Conservation (phyloP, 805 yeast species). For the Cyberlindnera subsufficiens region DNA sequence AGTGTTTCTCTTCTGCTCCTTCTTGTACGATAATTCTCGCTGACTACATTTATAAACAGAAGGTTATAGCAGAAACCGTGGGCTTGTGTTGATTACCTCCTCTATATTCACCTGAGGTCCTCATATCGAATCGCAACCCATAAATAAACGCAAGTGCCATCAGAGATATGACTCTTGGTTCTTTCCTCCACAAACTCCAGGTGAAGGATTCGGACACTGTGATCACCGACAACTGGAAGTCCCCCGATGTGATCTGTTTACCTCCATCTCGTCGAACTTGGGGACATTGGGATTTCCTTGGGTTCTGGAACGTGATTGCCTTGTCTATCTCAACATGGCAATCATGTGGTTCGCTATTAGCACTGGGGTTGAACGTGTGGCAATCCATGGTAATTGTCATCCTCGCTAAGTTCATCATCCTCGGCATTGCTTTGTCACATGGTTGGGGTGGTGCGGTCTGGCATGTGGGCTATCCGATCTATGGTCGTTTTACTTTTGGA, state of each 20-base stretch:
- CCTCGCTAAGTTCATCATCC: slow-evolving; percentile 35
- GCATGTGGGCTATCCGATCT: slow-evolving; percentile 45
- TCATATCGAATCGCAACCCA: neutral
- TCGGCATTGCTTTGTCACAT: slow-evolving; percentile 34
- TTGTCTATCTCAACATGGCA: slow-evolving; percentile 36
- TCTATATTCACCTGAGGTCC: neutral
- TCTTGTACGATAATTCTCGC: no score
- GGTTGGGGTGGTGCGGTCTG: slow-evolving; percentile 43
- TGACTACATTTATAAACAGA: no score
- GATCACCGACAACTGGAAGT: slow-evolving; percentile 24
- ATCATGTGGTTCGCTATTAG: slow-evolving; percentile 35
- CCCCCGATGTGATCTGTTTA: slow-evolving; percentile 38
- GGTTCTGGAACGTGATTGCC: slow-evolving; percentile 37
- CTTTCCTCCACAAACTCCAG: slow-evolving; percentile 9
- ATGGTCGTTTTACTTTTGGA: slow-evolving; percentile 40
- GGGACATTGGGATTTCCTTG: slow-evolving; percentile 36
- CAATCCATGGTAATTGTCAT: slow-evolving; percentile 39
- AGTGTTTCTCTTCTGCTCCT: no score
- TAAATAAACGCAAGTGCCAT: neutral
- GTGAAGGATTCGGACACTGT: slow-evolving; percentile 18
- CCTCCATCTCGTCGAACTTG: slow-evolving; percentile 41
- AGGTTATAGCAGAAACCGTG: no score
- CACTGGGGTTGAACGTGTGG: slow-evolving; percentile 38
- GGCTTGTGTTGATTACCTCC: neutral
- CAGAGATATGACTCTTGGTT: neutral